These are phyloP conservation scores for Tripidium arundinaceum DNA, from an alignment of 202 grass and related monocot genomes.

Conservation along the genomic window DNA sequence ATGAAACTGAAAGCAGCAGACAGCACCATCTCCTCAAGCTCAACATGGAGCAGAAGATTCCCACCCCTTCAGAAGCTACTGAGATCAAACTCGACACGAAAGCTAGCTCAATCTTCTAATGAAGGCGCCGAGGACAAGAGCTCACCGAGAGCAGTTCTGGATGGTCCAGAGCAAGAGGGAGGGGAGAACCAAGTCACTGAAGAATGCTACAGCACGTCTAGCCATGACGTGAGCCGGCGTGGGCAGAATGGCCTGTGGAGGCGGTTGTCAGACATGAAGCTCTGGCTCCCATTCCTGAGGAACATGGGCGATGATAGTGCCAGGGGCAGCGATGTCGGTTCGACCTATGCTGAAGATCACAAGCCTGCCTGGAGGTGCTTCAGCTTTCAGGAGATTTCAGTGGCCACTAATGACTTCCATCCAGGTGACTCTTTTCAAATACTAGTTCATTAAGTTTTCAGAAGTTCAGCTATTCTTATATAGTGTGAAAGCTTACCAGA, in stretches of 20 bases:
- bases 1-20: constrained; percentile 24
- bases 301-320: constrained; percentile 33
- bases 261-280: constrained; percentile 60
- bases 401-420: constrained; percentile 69
- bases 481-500: background rate
- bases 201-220: constrained; percentile 62
- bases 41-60: constrained; percentile 63
- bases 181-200: constrained; percentile 35
- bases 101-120: constrained; percentile 30
- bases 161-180: constrained; percentile 56
- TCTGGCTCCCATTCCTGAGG: constrained; percentile 61
- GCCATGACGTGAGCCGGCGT: constrained; percentile 44
- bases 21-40: constrained; percentile 45
- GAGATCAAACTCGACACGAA: constrained; percentile 50
- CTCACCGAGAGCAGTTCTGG: constrained; percentile 69
- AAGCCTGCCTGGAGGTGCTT: constrained; percentile 81
- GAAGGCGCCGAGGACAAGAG: constrained; percentile 47
- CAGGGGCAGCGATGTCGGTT: constrained; percentile 47
- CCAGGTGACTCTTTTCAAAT: constrained; percentile 37
- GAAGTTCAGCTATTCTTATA: background rate
- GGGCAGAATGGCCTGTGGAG: constrained; percentile 62
- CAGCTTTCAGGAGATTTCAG: constrained; percentile 65
- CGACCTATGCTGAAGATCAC: constrained; percentile 42
- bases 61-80: constrained; percentile 63
- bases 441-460: background rate